Base-by-base conservation (phyloP, 306 rosid species). In the Cicer arietinum region DNA sequence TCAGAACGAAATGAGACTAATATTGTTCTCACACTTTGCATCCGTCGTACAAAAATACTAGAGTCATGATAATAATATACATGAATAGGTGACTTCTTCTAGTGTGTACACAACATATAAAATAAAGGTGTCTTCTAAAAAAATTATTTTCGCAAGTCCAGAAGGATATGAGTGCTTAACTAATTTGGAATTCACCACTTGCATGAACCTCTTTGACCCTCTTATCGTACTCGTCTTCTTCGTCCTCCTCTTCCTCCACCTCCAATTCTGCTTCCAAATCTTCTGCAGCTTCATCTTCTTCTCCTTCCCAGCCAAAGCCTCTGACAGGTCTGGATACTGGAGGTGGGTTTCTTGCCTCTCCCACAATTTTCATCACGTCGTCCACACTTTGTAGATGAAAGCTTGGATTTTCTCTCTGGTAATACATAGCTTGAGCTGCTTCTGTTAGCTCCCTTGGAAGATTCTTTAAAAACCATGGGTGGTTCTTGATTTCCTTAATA, bases 401-500 rank as follows among this genome's bases (percentile, higher is more conserved):
- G 82, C 87, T 85, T 17, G 93, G 93, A 67, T 81, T 88, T 78
- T 81, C 89, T 79, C 88, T 87, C 73, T 85, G 91, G 78, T 86
- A 88, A 80, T 88, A 88, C 40, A 72, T 45, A 18, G 86, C 80
- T 87, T 90, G 96, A 75, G 86, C 85, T 39, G 96, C 62, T 71
- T 90, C 96, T 25, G 91, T 88, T 12, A 90, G 84, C 81, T 88
- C 96, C 79, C 96, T 90, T 54, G 96, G 96, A 68, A 90, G 82
- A 71, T 91, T 91, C 92, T 91, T 91, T 52, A 91, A 25, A 67
- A 89, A 89, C 97, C 97, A 91, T 5, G 97, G 97, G 52, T 91
- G 97, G 80, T 59, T 86, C 86, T 88, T 91, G 59, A 91, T 91
- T 39, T 91, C 97, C 89, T 86, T 88, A 8, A 91, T 66, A 20